Percentiles rank a stretch among this genome's conserved stretches.
Conservation (phyloP, 1,284 basidiomycete species). For the Apiotrichum siamense region DNA sequence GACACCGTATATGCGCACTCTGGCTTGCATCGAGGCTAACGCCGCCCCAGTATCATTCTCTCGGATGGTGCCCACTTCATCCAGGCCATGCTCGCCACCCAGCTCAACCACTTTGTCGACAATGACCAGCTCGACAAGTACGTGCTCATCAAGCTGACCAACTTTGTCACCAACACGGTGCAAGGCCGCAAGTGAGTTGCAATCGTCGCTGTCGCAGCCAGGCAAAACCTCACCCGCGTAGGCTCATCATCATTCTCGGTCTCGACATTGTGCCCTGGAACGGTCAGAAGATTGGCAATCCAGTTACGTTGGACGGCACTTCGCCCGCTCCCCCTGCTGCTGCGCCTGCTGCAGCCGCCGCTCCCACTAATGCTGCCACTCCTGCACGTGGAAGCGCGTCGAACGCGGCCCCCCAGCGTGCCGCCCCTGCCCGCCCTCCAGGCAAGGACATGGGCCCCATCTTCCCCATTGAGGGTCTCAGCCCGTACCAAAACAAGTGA, state of each 20-base stretch:
- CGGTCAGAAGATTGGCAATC: constrained; percentile 69
- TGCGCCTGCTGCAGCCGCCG: constrained; percentile 19
- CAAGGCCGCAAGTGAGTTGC: constrained; percentile 71
- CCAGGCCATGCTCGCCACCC: constrained; percentile 92
- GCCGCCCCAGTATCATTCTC: constrained; percentile 49
- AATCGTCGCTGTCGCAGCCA: not conserved
- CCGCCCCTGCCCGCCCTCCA: constrained; percentile 17
- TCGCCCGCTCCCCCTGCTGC: constrained; percentile 21
- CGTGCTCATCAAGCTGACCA: constrained; percentile 66
- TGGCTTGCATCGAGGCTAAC: too few species aligned
- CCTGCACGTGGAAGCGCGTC: constrained; percentile 24
- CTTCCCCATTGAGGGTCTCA: constrained; percentile 89
- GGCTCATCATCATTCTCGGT: constrained; percentile 78
- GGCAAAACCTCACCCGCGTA: constrained; percentile 36
- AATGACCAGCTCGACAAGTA: constrained; percentile 65
- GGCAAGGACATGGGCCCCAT: constrained; percentile 50
- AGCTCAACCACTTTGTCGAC: constrained; percentile 72
- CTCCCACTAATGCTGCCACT: constrained; percentile 21
- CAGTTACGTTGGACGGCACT: constrained; percentile 50
- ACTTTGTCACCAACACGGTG: constrained; percentile 76
- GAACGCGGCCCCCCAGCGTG: constrained; percentile 23
- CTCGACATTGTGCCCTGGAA: constrained; percentile 56
- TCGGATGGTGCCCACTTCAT: constrained; percentile 73
- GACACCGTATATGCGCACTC: too few species aligned
- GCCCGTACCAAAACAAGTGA: constrained; percentile 91